Evolutionary conservation across 192 early-diverging fungal species (phyloP), one percentile per base, ranked within the genome.

Genomic region (Gaertneriomyces sp.): DNA sequence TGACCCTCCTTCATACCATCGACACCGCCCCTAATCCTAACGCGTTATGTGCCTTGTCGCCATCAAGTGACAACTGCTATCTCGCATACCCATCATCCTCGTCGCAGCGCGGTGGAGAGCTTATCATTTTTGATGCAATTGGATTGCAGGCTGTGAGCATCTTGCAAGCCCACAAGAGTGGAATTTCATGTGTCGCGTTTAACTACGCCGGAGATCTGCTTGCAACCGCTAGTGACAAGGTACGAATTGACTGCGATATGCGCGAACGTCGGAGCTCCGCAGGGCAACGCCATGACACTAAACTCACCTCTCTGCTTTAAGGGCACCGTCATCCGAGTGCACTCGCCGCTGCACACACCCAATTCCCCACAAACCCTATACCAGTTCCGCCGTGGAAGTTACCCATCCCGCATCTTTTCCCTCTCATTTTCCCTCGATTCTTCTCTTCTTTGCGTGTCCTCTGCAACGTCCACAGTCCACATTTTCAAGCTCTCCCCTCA

Each of bases 311-410:
- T n/a, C 33, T 20, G 6, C 39, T 50, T n/a, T 45, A 52, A 83
- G 81, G 96, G 96, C 8, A 99, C 96, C 1, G 91, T 99, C 1
- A 96, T 99, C 61, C 86, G 96, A 41, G 94, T 99, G 6, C 98
- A 93, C 72, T 85, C 90, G 12, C 83, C 95, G 17, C 25, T 33
- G 2, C 25, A 33, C 2, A 33, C 25, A 2, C 89, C 93, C 9
- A 81, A 89, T 38, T 12, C 20, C 20, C 90, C 91, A 5, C 77
- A 89, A 61, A 90, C 93, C 63, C 77, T 98, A 16, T 90, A 87
- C 69, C 94, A 98, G 76, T 96, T 99, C 79, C 87, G 96, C 51
- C 81, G 96, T 43, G 96, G 96, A 53, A 89, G 94, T 1, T 95
- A 95, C 71, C 85, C 91, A 11, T 90, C 93, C 20, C 82, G 87